Evolutionary conservation across 2,329 filamentous ascomycete species (phyloP).

Genomic region (Diaporthe citri): DNA sequence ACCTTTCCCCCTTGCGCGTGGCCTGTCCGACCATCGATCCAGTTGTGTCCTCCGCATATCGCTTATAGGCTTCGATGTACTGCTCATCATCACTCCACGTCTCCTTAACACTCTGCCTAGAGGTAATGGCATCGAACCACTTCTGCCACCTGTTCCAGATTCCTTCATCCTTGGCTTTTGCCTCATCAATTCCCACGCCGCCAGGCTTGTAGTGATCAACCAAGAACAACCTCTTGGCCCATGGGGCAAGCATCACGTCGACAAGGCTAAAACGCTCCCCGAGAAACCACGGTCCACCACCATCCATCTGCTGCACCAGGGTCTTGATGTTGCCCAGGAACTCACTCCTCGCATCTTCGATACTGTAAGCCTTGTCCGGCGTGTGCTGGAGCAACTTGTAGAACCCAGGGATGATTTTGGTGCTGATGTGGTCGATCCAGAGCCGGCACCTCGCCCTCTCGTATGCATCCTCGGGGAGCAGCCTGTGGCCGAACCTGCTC

Average conservation of each 20-base stretch:
- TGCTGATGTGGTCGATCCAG: constrained; percentile 80
- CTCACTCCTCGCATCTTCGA: constrained; percentile 68
- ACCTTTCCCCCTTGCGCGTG: constrained; percentile 70
- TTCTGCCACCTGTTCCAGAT: constrained; percentile 74
- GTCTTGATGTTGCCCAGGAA: constrained; percentile 71
- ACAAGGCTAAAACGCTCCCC: constrained; percentile 74
- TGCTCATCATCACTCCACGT: constrained; percentile 77
- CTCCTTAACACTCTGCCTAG: constrained; percentile 72
- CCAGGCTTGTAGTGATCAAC: constrained; percentile 80
- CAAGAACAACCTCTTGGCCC: constrained; percentile 78
- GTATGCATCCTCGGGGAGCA: constrained; percentile 74
- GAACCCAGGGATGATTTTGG: constrained; percentile 76
- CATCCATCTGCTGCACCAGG: constrained; percentile 71
- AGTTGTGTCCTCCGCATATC: constrained; percentile 75
- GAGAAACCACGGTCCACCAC: constrained; percentile 74
- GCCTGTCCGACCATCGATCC: constrained; percentile 72
- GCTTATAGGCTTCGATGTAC: constrained; percentile 77
- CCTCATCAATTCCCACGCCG: constrained; percentile 59
- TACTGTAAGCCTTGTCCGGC: constrained; percentile 58
- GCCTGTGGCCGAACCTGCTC: constrained; percentile 53
- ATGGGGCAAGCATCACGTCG: constrained; percentile 79
- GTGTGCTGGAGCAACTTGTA: constrained; percentile 73
- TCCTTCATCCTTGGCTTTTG: constrained; percentile 63
- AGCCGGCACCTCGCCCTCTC: constrained; percentile 74
- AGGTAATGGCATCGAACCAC: constrained; percentile 72